Percentiles rank a stretch among this genome's conserved stretches.
phyloP scores from a whole-genome alignment of 208 protist species.

The Trypanosoma melophagium region DNA sequence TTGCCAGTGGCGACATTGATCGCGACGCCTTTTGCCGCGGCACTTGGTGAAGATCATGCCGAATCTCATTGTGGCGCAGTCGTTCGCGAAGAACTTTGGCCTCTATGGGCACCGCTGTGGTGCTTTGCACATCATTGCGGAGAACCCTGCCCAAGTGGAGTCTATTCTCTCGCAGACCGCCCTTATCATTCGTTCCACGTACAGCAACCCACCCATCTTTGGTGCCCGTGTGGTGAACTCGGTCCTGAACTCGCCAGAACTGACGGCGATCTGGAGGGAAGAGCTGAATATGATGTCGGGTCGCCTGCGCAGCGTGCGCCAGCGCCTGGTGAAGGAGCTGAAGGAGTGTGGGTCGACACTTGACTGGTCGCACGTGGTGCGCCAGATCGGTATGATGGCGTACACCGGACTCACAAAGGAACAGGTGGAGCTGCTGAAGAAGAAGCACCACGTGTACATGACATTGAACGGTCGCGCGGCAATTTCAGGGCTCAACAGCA shows the following conservation, averaged over 20 bases:
- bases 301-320: slow-evolving; percentile 67
- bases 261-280: slow-evolving; percentile 77
- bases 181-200: slow-evolving; percentile 90
- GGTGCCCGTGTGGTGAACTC: slow-evolving; percentile 91
- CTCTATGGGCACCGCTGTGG: slow-evolving; percentile 96
- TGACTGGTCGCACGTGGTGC: slow-evolving; percentile 91
- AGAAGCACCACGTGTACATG: slow-evolving; percentile 77
- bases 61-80: slow-evolving; percentile 90
- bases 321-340: slow-evolving; percentile 65
- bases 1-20: slow-evolving; percentile 94
- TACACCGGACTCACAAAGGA: slow-evolving; percentile 90
- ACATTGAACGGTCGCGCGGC: slow-evolving; percentile 69
- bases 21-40: slow-evolving; percentile 73
- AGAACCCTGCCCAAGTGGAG: slow-evolving; percentile 45
- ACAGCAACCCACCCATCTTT: slow-evolving; percentile 95
- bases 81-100: slow-evolving; percentile 97
- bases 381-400: slow-evolving; percentile 97
- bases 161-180: slow-evolving; percentile 92
- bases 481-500: slow-evolving; percentile 62
- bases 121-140: slow-evolving; percentile 80
- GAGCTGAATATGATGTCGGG: slow-evolving; percentile 90
- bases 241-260: slow-evolving; percentile 77
- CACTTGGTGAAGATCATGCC: slow-evolving; percentile 54
- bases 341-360: slow-evolving; percentile 54
- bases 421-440: slow-evolving; percentile 51